These are phyloP conservation scores for Eutreptiella sp. DNA, from an alignment of 208 protist genomes.

Conservation along the genomic window DNA sequence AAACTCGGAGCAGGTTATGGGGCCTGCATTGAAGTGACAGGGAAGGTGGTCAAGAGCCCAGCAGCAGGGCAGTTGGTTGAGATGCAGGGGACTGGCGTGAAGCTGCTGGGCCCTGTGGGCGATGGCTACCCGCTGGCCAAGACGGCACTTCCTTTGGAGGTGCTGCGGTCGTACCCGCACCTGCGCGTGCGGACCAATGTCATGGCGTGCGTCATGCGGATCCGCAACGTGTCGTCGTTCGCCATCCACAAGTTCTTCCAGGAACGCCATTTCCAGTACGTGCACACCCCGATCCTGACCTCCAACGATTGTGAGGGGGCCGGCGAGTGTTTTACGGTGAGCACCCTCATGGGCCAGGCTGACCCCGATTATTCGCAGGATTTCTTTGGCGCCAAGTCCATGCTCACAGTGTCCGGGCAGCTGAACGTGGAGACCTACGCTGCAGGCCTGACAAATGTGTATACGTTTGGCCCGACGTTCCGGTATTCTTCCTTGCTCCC, in stretches of 20 bases:
- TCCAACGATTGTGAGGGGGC: slow-evolving; percentile 96
- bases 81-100: slow-evolving; percentile 70
- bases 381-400: slow-evolving; percentile 95
- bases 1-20: slow-evolving; percentile 72
- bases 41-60: slow-evolving; percentile 61
- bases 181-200: slow-evolving; percentile 48
- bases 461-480: slow-evolving; percentile 91
- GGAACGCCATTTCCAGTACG: slow-evolving; percentile 76
- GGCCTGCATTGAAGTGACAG: slow-evolving; percentile 56
- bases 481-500: too few relatives aligned
- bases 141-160: slow-evolving; percentile 30
- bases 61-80: slow-evolving; percentile 72
- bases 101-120: slow-evolving; percentile 64
- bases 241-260: slow-evolving; percentile 93
- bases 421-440: slow-evolving; percentile 96
- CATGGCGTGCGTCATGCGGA: slow-evolving; percentile 71
- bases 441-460: slow-evolving; percentile 89
- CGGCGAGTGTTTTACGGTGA: too few relatives aligned
- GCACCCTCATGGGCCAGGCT: too few relatives aligned
- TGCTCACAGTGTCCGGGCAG: slow-evolving; percentile 97
- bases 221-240: slow-evolving; percentile 76
- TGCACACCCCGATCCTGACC: slow-evolving; percentile 95
- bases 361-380: slow-evolving; percentile 93
- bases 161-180: slow-evolving; percentile 4
- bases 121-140: slow-evolving; percentile 39